Evolutionary conservation across 192 early-diverging fungal species (phyloP).

Genomic region (Umbelopsis ramanniana): DNA sequence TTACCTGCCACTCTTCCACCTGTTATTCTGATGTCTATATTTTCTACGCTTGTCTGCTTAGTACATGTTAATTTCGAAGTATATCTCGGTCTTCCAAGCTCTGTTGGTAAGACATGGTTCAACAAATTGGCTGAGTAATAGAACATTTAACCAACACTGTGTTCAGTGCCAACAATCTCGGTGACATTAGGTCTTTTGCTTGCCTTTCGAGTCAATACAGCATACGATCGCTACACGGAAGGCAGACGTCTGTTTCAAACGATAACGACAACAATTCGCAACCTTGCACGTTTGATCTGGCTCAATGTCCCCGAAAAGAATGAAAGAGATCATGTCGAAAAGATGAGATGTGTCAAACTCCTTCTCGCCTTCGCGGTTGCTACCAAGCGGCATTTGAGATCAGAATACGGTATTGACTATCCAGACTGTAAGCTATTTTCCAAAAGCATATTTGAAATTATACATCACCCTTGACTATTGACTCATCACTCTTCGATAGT

Average conservation of each 20-base stretch:
- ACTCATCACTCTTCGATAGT: constrained; percentile 20
- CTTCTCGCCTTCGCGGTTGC: constrained; percentile 60
- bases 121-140: background rate
- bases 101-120: constrained; percentile 20
- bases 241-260: constrained; percentile 71
- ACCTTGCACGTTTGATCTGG: constrained; percentile 73
- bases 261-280: constrained; percentile 67
- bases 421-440: constrained; percentile 45
- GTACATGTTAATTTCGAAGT: constrained; percentile 20
- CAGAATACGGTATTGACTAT: constrained; percentile 63
- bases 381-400: constrained; percentile 64
- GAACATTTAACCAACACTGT: background rate
- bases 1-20: constrained; percentile 30
- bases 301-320: constrained; percentile 57
- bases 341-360: constrained; percentile 54
- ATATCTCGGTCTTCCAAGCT: constrained; percentile 25
- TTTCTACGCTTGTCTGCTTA: constrained; percentile 24
- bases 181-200: constrained; percentile 71
- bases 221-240: constrained; percentile 76
- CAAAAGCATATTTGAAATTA: background rate
- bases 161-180: constrained; percentile 51
- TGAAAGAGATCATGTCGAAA: constrained; percentile 55
- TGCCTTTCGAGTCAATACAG: constrained; percentile 84
- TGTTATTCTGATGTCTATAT: constrained; percentile 27
- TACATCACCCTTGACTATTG: background rate